Conservation (phyloP, 2,329 filamentous ascomycete species). For the Aspergillus pseudoterreus region DNA sequence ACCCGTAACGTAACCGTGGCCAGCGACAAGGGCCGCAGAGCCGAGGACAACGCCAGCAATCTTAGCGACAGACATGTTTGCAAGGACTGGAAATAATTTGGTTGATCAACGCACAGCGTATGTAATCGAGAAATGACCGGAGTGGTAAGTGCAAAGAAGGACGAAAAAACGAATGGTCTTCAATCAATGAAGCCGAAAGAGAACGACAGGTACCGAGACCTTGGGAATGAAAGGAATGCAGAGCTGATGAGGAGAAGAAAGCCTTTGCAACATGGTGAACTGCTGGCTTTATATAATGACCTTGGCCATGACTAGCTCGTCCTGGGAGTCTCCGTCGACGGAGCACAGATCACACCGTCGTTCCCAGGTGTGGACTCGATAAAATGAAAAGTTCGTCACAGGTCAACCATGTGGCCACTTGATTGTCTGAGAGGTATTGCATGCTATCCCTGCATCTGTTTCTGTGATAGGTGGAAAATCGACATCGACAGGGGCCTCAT, state of each 20-base stretch:
- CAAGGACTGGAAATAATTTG: constrained; percentile 4
- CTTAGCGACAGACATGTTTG: constrained; percentile 33
- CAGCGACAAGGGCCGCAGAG: constrained; percentile 35
- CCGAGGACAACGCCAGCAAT: constrained; percentile 30
- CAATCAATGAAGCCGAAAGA: constrained; percentile 32
- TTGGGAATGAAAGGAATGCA: constrained; percentile 26
- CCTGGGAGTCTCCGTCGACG: neutral
- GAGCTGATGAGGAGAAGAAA: constrained; percentile 21
- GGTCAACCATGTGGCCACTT: constrained; percentile 14
- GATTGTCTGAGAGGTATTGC: constrained; percentile 13
- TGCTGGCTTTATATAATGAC: constrained; percentile 13
- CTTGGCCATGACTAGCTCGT: neutral
- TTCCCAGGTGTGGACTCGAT: constrained; percentile 4
- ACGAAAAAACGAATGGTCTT: constrained; percentile 26
- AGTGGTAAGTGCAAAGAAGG: constrained; percentile 22
- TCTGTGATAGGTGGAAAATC: constrained; percentile 24
- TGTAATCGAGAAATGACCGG: constrained; percentile 22
- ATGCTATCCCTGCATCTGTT: constrained; percentile 8
- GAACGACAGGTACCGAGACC: constrained; percentile 28
- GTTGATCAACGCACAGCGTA: constrained; percentile 31
- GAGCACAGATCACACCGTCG: constrained; percentile 10
- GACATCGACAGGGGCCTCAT: constrained; percentile 14
- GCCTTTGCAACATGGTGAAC: neutral
- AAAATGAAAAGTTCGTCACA: constrained; percentile 15
- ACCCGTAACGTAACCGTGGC: constrained; percentile 37